These are phyloP conservation scores for Cladosporium halotolerans DNA, from an alignment of 2,329 filamentous ascomycete species.

Conservation along the genomic window DNA sequence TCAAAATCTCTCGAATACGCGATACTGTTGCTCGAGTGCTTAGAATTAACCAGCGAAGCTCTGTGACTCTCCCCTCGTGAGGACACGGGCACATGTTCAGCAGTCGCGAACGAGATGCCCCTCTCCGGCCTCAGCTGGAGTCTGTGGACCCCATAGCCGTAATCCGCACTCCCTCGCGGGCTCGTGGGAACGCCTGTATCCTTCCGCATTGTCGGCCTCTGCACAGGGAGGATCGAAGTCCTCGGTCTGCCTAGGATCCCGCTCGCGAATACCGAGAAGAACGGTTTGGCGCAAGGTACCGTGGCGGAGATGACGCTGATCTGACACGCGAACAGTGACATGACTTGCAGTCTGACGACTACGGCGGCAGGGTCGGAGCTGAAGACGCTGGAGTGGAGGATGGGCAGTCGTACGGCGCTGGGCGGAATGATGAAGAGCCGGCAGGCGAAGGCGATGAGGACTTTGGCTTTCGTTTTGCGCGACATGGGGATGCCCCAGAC, in stretches of 20 bases:
- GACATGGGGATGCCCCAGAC: slow-evolving; percentile 25
- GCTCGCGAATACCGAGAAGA: slow-evolving; percentile 20
- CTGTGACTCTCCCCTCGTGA: not conserved
- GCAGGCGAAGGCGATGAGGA: slow-evolving; percentile 21
- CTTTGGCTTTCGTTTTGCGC: slow-evolving; percentile 16
- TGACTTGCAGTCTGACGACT: slow-evolving; percentile 17
- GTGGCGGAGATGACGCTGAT: slow-evolving; percentile 26
- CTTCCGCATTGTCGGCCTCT: not conserved
- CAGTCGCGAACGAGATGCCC: slow-evolving; percentile 1
- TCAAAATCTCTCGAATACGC: slow-evolving; percentile 5
- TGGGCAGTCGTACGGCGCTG: not conserved
- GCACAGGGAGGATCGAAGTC: slow-evolving; percentile 2
- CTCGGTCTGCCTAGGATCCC: not conserved
- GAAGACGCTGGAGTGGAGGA: not conserved
- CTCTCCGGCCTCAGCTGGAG: not conserved
- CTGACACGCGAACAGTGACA: slow-evolving; percentile 23
- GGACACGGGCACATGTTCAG: not conserved
- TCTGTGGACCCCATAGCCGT: not conserved
- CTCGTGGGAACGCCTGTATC: not conserved
- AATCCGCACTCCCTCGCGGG: not conserved
- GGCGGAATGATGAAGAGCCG: slow-evolving; percentile 18
- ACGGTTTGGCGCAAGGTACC: slow-evolving; percentile 26
- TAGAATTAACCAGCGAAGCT: not conserved
- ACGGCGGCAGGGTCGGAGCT: slow-evolving; percentile 12
- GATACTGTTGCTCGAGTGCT: slow-evolving; percentile 5